Evolutionary conservation across 306 rosid genomes (phyloP).

Genomic region (Neltuma alba): DNA sequence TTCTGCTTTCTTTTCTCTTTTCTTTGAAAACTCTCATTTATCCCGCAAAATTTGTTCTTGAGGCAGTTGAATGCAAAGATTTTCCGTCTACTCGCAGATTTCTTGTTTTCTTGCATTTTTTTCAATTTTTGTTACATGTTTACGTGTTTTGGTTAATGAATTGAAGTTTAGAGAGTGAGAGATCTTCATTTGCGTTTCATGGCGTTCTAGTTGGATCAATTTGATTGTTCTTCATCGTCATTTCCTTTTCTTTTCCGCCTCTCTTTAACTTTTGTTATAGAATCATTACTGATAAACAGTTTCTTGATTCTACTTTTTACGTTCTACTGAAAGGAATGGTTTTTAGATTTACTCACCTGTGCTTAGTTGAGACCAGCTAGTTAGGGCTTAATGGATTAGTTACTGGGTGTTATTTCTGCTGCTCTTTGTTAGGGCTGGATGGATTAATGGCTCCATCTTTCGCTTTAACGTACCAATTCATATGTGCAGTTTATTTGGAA

Average conservation of each 20-base stretch:
- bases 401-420: not conserved
- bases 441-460: not conserved
- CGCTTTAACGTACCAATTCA: not conserved
- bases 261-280: not conserved
- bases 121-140: not conserved
- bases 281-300: not conserved
- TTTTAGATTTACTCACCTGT: not conserved
- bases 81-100: not conserved
- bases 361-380: not conserved
- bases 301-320: not conserved
- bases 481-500: constrained; percentile 13
- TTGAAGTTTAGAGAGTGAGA: not conserved
- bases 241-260: too few species aligned
- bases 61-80: constrained; percentile 33
- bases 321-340: not conserved
- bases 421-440: not conserved
- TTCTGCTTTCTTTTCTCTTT: constrained; percentile 1
- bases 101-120: not conserved
- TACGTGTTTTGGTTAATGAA: not conserved
- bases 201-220: constrained; percentile 1
- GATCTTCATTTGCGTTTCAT: not conserved
- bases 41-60: constrained; percentile 6
- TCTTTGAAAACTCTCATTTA: not conserved
- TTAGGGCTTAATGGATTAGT: constrained; percentile 16
- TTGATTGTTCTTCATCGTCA: constrained; percentile 26